A percentile compares a stretch with the other conserved stretches of the same genome.
These are phyloP conservation scores for Bidens hawaiensis DNA, from an alignment of 140 eudicot species.

Conservation along the genomic window DNA sequence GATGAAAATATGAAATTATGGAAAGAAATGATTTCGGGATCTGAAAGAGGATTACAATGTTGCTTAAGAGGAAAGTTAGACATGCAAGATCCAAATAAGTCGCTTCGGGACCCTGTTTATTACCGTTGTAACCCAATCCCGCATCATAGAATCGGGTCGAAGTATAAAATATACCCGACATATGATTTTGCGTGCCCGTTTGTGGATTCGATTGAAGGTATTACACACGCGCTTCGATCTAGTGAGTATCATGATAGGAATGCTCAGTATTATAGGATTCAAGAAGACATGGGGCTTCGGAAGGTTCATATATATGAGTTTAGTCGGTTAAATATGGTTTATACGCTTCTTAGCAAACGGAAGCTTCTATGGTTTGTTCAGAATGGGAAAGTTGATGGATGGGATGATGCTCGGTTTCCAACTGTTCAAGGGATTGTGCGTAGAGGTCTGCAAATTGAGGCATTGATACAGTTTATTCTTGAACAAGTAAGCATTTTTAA, in stretches of 20 bases:
- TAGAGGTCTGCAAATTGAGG: constrained; percentile 82
- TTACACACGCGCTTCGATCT: constrained; percentile 88
- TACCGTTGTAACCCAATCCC: constrained; percentile 87
- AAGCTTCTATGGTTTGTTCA: constrained; percentile 94
- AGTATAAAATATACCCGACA: constrained; percentile 81
- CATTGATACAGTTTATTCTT: constrained; percentile 78
- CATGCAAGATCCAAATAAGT: constrained; percentile 89
- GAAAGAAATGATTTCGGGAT: constrained; percentile 87
- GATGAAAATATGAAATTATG: constrained; percentile 69
- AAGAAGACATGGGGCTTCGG: constrained; percentile 79
- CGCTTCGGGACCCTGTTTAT: constrained; percentile 90
- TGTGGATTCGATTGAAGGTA: constrained; percentile 87
- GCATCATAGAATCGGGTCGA: constrained; percentile 79
- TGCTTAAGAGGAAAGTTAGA: constrained; percentile 78
- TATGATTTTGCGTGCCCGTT: constrained; percentile 95
- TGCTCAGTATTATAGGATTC: constrained; percentile 82
- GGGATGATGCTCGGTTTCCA: constrained; percentile 98
- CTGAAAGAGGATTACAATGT: constrained; percentile 75
- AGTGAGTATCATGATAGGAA: constrained; percentile 97
- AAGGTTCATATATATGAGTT: constrained; percentile 87
- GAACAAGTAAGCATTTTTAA: constrained; percentile 57
- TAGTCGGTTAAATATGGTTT: constrained; percentile 85
- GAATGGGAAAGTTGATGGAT: constrained; percentile 86
- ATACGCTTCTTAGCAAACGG: constrained; percentile 94
- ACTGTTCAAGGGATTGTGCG: constrained; percentile 98